These are phyloP conservation scores for Sonneratia caseolaris DNA, from an alignment of 345 rosid genomes.

Conservation along the genomic window DNA sequence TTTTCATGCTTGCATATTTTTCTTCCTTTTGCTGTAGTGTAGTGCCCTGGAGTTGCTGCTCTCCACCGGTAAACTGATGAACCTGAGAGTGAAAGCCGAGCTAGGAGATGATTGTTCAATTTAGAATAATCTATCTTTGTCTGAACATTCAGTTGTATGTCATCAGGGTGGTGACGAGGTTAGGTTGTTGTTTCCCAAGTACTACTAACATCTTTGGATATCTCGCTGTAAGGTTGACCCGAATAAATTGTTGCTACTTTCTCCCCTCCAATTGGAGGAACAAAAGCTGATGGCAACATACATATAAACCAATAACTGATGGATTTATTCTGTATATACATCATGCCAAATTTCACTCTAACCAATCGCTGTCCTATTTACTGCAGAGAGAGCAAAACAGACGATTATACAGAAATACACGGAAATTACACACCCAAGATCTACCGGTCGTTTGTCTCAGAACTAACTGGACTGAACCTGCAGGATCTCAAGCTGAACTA, in stretches of 20 bases:
- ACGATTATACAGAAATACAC: not conserved
- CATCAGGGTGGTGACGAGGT: not conserved
- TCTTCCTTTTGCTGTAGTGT: too few relatives aligned
- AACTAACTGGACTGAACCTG: constrained; percentile 56
- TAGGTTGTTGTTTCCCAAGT: not conserved
- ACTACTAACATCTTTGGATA: not conserved
- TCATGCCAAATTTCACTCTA: not conserved
- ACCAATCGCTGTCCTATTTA: not conserved
- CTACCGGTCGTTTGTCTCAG: constrained; percentile 10
- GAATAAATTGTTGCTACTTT: too few relatives aligned
- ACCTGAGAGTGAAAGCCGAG: too few relatives aligned
- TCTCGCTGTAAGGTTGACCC: not conserved
- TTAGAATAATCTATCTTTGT: not conserved
- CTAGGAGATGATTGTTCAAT: too few relatives aligned
- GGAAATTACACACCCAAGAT: not conserved
- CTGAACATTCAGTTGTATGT: not conserved
- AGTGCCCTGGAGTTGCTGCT: too few relatives aligned
- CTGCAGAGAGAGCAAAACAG: not conserved
- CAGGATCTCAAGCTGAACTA: constrained; percentile 51
- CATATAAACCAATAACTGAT: not conserved
- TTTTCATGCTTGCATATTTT: too few relatives aligned
- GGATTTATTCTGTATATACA: not conserved
- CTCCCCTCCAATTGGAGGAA: not conserved
- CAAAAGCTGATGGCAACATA: not conserved
- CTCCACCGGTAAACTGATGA: too few relatives aligned